These are phyloP conservation scores for Quercus wislizeni DNA, from an alignment of 306 rosid genomes.

Conservation along the genomic window DNA sequence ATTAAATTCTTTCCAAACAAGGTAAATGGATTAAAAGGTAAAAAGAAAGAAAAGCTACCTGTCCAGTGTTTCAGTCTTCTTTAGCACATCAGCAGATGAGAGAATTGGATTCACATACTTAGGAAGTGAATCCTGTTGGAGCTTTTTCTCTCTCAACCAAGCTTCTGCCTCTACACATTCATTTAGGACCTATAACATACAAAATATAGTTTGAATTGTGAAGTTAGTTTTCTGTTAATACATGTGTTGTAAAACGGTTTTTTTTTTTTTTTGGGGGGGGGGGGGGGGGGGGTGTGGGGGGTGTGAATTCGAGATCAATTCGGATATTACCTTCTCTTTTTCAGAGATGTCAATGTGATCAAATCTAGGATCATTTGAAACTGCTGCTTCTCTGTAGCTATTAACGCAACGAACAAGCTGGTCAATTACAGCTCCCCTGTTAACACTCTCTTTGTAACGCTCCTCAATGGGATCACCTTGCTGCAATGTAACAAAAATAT, in stretches of 20 bases:
- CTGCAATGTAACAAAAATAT: slow-evolving; percentile 37
- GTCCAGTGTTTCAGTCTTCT: slow-evolving; percentile 82
- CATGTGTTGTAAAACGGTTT: not conserved
- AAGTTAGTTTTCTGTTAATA: no score
- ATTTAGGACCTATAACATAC: slow-evolving; percentile 49
- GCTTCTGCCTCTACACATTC: slow-evolving; percentile 89
- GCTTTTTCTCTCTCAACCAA: slow-evolving; percentile 81
- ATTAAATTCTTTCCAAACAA: not conserved
- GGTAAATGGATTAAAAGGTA: not conserved
- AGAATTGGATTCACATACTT: slow-evolving; percentile 76
- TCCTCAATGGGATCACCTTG: slow-evolving; percentile 91
- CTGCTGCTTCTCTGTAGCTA: slow-evolving; percentile 84
- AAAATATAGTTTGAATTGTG: not conserved
- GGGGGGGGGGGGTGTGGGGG: not conserved
- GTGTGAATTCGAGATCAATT: not conserved
- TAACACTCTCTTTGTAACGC: slow-evolving; percentile 65
- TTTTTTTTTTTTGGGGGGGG: not conserved
- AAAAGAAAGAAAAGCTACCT: slow-evolving; percentile 42
- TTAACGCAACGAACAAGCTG: slow-evolving; percentile 53
- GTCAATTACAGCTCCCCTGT: slow-evolving; percentile 70
- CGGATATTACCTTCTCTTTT: slow-evolving; percentile 62
- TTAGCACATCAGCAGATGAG: slow-evolving; percentile 67
- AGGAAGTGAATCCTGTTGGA: slow-evolving; percentile 74
- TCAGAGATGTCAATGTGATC: slow-evolving; percentile 83
- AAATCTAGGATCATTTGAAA: slow-evolving; percentile 65